Conservation (phyloP, 208 protist genomes). For the Balamuthia mandrillaris region DNA sequence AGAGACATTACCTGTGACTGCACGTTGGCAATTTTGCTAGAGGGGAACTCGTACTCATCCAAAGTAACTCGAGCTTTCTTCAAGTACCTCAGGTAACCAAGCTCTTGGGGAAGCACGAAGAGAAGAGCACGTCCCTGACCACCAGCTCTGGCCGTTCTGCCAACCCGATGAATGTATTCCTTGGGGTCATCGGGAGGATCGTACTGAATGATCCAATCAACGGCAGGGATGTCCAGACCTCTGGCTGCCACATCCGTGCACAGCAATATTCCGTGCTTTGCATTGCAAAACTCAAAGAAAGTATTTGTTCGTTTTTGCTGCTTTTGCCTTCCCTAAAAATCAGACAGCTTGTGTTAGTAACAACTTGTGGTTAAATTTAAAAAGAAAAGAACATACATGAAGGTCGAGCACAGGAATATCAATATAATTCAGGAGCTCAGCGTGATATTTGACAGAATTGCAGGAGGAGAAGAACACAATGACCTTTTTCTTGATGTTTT, state of each 20-base stretch:
- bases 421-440: constrained; percentile 99
- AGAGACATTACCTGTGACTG: constrained; percentile 60
- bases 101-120: constrained; percentile 96
- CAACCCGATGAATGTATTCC: constrained; percentile 99
- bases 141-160: constrained; percentile 93
- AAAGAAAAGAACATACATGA: constrained; percentile 73
- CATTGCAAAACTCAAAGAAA: constrained; percentile 99
- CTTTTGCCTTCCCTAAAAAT: constrained; percentile 92
- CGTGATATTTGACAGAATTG: constrained; percentile 97
- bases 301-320: constrained; percentile 97
- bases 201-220: constrained; percentile 99
- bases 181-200: constrained; percentile 98
- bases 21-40: constrained; percentile 91
- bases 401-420: constrained; percentile 97
- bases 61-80: constrained; percentile 90
- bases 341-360: background rate
- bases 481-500: constrained; percentile 94
- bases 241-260: constrained; percentile 98
- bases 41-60: constrained; percentile 96
- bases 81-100: constrained; percentile 95
- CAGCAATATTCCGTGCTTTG: constrained; percentile 94
- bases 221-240: constrained; percentile 97
- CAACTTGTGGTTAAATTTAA: background rate
- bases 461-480: constrained; percentile 98
- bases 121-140: constrained; percentile 83